Conservation (phyloP, 208 protist species). For the Sergeia podlipaevii region DNA sequence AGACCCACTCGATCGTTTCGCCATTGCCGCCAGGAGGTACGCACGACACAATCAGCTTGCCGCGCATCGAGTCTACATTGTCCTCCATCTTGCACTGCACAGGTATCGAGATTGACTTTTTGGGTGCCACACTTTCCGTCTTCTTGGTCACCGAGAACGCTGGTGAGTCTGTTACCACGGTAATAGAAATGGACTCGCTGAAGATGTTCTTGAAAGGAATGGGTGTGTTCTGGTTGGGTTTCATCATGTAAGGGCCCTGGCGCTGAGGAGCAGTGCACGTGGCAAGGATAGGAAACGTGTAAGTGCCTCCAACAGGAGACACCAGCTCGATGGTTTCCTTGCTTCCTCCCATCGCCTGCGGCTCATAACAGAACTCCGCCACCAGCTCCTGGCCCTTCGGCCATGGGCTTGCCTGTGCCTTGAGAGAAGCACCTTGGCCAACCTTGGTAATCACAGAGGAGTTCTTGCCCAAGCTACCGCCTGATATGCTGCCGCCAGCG, state of each 20-base stretch:
- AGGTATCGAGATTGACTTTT: constrained; percentile 71
- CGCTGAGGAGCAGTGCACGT: constrained; percentile 86
- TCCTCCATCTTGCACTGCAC: constrained; percentile 70
- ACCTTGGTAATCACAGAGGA: constrained; percentile 45
- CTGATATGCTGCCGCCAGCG: constrained; percentile 9
- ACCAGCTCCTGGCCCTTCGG: constrained; percentile 86
- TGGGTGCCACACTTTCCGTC: constrained; percentile 76
- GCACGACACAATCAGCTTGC: constrained; percentile 46
- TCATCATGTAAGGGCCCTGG: constrained; percentile 90
- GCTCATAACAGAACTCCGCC: constrained; percentile 94
- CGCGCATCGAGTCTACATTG: constrained; percentile 5
- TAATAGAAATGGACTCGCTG: constrained; percentile 70
- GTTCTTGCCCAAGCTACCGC: constrained; percentile 10
- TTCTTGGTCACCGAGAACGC: constrained; percentile 80
- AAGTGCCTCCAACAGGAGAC: constrained; percentile 86
- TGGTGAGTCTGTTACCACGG: constrained; percentile 73
- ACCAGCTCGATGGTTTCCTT: constrained; percentile 80
- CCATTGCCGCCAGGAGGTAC: constrained; percentile 34
- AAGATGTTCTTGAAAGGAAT: constrained; percentile 96
- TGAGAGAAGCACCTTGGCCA: constrained; percentile 26
- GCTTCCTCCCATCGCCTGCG: constrained; percentile 70
- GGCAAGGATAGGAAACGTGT: constrained; percentile 89
- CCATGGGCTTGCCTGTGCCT: constrained; percentile 21
- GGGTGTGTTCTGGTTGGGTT: constrained; percentile 38
- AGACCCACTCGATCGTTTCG: constrained; percentile 76